Evolutionary conservation across 2,329 filamentous ascomycete species (phyloP), one percentile per base, ranked within the genome.

Genomic region (Hypoxylon sp.): DNA sequence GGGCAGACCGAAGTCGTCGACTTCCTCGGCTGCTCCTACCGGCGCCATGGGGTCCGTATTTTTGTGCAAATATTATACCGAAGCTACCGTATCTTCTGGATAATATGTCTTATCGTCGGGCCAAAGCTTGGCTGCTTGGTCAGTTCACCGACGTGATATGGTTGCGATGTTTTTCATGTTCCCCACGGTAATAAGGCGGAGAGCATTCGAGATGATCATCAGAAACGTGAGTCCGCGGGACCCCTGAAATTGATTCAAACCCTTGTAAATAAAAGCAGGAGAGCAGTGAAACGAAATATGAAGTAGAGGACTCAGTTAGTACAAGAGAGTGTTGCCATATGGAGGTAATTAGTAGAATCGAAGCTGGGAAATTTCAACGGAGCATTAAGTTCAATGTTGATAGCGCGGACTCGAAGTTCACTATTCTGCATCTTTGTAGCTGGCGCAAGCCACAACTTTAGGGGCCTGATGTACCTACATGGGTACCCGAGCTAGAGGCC

Each of bases 1-100:
- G 16, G 89, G 89, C 68, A 93, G 79, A 52, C 90, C 90, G 75
- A 92, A 93, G 70, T 93, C 90, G 76, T 93, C 90, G 63, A 88
- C 79, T 72, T 90, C 87, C 51, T 74, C 76, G 61, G 70, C 73
- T 65, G 68, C 71, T 72, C 69, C 71, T 71, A 69, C 73, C 65
- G 73, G 70, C 67, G 74, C 71, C 73, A 76, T 78, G 68, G 68
- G 69, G 61, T 64, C 62, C 67, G 61, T 64, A 60, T 60, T 72
- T 68, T 64, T 68, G 68, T 69, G 71, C 71, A 76, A 76, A 70
- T 72, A 74, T 76, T 72, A 64, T 40, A 65, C 70, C 61, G 61
- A 68, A 61, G 61, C 70, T 70, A 65, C 65, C 70, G 56, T 36
- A 22, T 61, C 40, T 20, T 40, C 11, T 40, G 36, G 16, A 40